Conservation (phyloP, 805 yeast species). For the Saccharomycopsis malanga region DNA sequence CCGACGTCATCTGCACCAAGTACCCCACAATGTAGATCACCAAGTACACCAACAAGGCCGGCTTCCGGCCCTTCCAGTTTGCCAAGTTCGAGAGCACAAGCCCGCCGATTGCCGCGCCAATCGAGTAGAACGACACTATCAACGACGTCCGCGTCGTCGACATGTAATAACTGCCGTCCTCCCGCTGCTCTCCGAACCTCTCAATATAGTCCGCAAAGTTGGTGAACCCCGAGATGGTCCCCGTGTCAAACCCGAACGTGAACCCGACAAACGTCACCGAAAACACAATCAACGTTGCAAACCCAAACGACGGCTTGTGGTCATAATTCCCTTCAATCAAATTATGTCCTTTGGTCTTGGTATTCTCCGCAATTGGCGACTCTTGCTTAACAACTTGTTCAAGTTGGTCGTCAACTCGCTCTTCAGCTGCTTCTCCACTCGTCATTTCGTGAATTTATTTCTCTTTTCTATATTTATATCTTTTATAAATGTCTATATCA, state of each 20-base stretch:
- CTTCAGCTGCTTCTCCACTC: no score
- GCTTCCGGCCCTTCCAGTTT: conserved; percentile 55
- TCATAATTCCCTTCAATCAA: conserved; percentile 3
- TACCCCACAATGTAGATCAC: conserved; percentile 54
- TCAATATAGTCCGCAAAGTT: conserved; percentile 50
- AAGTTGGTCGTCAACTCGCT: no score
- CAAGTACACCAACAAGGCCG: conserved; percentile 47
- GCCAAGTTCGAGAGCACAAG: conserved; percentile 48
- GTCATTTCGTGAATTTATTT: no score
- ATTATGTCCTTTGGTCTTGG: not conserved
- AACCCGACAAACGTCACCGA: conserved; percentile 70
- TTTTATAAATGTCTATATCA: not conserved
- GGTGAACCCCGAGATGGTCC: conserved; percentile 68
- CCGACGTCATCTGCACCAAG: conserved; percentile 51
- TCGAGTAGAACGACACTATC: conserved; percentile 50
- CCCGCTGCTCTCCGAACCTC: conserved; percentile 43
- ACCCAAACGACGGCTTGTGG: conserved; percentile 3
- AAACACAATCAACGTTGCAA: conserved; percentile 21
- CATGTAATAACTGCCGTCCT: conserved; percentile 35
- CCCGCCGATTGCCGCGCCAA: conserved; percentile 73
- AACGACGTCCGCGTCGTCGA: conserved; percentile 45
- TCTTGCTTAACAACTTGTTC: not conserved
- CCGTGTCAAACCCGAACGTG: conserved; percentile 74
- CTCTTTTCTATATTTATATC: no score
- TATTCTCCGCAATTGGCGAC: not conserved